A percentile compares a stretch with the other conserved stretches of the same genome.
Evolutionary conservation across 2,329 filamentous ascomycete genomes (phyloP).

Genomic region (Chaetoscypha palmicola): DNA sequence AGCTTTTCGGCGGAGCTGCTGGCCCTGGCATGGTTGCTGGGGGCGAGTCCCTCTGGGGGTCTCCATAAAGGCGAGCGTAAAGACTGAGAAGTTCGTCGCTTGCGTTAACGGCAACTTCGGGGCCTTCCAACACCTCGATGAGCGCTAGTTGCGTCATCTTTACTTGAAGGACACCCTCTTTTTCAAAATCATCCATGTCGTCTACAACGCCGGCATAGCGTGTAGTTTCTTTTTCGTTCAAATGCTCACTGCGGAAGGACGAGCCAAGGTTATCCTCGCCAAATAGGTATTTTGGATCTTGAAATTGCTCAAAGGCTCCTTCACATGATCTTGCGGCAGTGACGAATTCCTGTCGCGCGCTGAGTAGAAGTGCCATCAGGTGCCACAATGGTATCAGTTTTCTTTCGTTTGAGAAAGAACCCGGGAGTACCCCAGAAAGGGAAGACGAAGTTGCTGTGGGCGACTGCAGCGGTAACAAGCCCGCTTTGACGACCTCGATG

Average conservation of each 20-base stretch:
- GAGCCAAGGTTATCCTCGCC: slow-evolving; percentile 47
- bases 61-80: slow-evolving; percentile 74
- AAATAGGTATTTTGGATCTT: slow-evolving; percentile 62
- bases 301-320: slow-evolving; percentile 85
- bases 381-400: slow-evolving; percentile 81
- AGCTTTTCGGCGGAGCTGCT: slow-evolving; percentile 54
- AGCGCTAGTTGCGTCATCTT: slow-evolving; percentile 91
- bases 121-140: slow-evolving; percentile 74
- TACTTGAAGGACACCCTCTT: slow-evolving; percentile 81
- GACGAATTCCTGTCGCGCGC: slow-evolving; percentile 75
- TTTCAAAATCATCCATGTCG: slow-evolving; percentile 76
- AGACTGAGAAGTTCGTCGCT: slow-evolving; percentile 78
- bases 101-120: slow-evolving; percentile 79
- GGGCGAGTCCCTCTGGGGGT: slow-evolving; percentile 37
- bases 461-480: slow-evolving; percentile 55
- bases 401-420: slow-evolving; percentile 45
- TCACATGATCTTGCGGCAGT: slow-evolving; percentile 79
- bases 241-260: slow-evolving; percentile 57
- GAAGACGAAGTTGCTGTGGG: slow-evolving; percentile 31
- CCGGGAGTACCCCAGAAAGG: slow-evolving; percentile 31
- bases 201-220: slow-evolving; percentile 53
- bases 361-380: slow-evolving; percentile 76
- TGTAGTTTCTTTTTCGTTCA: slow-evolving; percentile 41
- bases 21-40: slow-evolving; percentile 30
- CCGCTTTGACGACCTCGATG: slow-evolving; percentile 73